Base-by-base conservation (phyloP, 208 protist genomes). In the Zelonia costaricensis region DNA sequence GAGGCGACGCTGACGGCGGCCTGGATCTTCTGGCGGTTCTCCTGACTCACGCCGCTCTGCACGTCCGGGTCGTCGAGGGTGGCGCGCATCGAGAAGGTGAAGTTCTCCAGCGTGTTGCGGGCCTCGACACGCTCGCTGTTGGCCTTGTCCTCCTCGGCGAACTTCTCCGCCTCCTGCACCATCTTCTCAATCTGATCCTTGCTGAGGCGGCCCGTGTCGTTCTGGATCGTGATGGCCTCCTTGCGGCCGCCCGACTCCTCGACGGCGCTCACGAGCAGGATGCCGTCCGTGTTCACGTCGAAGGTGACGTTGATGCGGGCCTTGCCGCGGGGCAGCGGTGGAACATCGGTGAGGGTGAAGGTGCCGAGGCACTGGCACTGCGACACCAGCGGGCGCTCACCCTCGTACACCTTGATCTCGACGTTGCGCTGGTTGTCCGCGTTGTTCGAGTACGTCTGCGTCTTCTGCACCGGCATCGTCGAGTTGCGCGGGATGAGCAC, bases 291-390 rank as follows among this genome's bases (percentile, higher is more conserved):
- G 84, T 99, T 97, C 23, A 99, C 84, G 85, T 99, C 98, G 58
- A 99, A 99, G 18, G 88, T 97, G 31, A 99, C 98, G 60, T 99
- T 97, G 75, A 99, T 99, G 74, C 98, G 97, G 35, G 97, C 94
- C 44, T 98, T 96, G 78, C 98, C 97, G 36, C 87, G 87, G 30
- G 87, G 82, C 58, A 78, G 62, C 4, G 84, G 81, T n/a, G 87
- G 84, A 31, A 94, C 91, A 58, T 77, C 89, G 7, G 82, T 82
- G 4, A 99, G 82, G 16, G 85, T 88, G 76, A 99, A 99, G 46
- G 91, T 94, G 47, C 96, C 97, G n/a, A 98, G 79, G 43, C 93
- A 89, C 62, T 98, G 89, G 80, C 97, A 98, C 70, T 98, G 75
- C n/a, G 67, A 78, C 20, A 95, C 92, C 20, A 98, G 68, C 10